phyloP scores from a whole-genome alignment of 78 protist species.

The Monosiga brevicollis region DNA sequence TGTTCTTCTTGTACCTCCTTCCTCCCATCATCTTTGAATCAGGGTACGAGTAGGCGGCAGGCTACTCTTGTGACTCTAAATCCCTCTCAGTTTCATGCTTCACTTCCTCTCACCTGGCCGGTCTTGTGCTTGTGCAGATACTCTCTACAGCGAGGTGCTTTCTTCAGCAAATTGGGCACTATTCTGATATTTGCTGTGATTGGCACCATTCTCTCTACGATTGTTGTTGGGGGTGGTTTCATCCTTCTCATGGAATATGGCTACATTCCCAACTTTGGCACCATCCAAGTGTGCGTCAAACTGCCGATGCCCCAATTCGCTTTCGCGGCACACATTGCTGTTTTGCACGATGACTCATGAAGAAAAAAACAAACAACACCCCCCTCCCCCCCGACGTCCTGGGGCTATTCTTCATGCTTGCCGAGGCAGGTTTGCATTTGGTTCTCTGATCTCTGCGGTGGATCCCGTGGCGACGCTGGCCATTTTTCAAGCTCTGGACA shows the following conservation, averaged over 20 bases:
- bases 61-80: too few relatives aligned
- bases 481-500: conserved; percentile 61
- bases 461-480: conserved; percentile 92
- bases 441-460: conserved; percentile 72
- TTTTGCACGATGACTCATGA: too few relatives aligned
- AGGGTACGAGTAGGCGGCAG: conserved; percentile 63
- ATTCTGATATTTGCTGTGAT: conserved; percentile 70
- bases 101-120: too few relatives aligned
- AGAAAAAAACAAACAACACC: not conserved
- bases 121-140: not conserved
- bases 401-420: not conserved
- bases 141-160: conserved; percentile 18
- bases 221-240: too few relatives aligned
- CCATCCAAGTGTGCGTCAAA: too few relatives aligned
- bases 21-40: conserved; percentile 88
- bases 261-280: too few relatives aligned
- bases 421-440: conserved; percentile 46
- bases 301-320: too few relatives aligned
- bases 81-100: too few relatives aligned
- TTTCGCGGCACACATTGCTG: too few relatives aligned
- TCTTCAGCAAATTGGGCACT: conserved; percentile 60
- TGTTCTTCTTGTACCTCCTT: conserved; percentile 72
- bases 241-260: too few relatives aligned
- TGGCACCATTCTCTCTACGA: conserved; percentile 77
- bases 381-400: not conserved